These are phyloP conservation scores for Trematosphaeria pertusa DNA, from an alignment of 2,329 filamentous ascomycete species.

Conservation along the genomic window DNA sequence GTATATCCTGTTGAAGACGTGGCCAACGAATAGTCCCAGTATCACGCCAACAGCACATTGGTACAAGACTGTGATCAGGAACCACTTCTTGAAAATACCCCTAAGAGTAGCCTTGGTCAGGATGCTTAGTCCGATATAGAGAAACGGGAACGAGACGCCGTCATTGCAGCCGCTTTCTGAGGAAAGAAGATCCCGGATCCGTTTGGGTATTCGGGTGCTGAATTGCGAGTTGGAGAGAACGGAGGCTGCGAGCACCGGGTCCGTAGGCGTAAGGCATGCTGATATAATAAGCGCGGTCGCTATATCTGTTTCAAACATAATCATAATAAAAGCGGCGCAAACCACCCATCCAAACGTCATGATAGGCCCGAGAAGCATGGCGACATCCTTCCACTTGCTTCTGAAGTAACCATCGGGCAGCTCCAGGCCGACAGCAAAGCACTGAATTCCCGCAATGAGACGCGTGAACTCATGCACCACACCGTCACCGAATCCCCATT, in stretches of 20 bases:
- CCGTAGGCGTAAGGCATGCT: slow-evolving; percentile 64
- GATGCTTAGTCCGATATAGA: slow-evolving; percentile 60
- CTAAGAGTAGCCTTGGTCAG: slow-evolving; percentile 49
- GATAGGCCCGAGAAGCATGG: slow-evolving; percentile 58
- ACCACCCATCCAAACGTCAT: slow-evolving; percentile 60
- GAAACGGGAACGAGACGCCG: slow-evolving; percentile 62
- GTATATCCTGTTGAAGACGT: slow-evolving; percentile 55
- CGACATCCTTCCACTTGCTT: slow-evolving; percentile 60
- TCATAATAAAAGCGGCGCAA: slow-evolving; percentile 54
- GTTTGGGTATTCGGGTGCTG: slow-evolving; percentile 58
- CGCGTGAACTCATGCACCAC: slow-evolving; percentile 51
- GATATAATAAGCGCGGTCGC: slow-evolving; percentile 59
- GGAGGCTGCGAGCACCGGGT: slow-evolving; percentile 62
- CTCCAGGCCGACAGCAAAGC: slow-evolving; percentile 47
- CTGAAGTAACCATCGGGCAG: slow-evolving; percentile 56
- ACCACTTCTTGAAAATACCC: slow-evolving; percentile 58
- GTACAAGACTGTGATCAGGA: slow-evolving; percentile 62
- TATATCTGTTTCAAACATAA: slow-evolving; percentile 56
- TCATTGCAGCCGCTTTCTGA: slow-evolving; percentile 65
- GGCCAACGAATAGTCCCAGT: slow-evolving; percentile 58
- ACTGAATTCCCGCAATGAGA: slow-evolving; percentile 55
- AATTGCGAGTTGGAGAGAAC: slow-evolving; percentile 63
- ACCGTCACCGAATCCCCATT: slow-evolving; percentile 54
- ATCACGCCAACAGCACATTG: slow-evolving; percentile 59
- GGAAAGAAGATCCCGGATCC: slow-evolving; percentile 59